These are phyloP conservation scores for Parsonsia alboflavescens DNA, from an alignment of 257 asterid genomes.

Conservation along the genomic window DNA sequence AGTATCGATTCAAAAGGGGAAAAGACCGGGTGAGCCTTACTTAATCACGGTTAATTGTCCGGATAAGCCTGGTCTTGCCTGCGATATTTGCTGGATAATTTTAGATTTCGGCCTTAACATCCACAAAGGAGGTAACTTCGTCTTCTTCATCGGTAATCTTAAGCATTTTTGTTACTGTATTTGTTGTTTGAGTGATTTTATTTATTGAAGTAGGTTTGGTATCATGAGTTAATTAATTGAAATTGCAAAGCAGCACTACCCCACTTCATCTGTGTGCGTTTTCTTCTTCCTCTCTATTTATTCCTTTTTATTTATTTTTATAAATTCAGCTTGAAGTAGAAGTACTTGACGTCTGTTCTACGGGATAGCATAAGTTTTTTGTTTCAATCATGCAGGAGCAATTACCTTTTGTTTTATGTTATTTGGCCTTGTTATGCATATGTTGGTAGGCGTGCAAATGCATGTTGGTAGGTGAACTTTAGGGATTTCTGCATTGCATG, in stretches of 20 bases:
- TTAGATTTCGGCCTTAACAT: constrained; percentile 63
- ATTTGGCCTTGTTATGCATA: background rate
- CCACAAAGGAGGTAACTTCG: constrained; percentile 50
- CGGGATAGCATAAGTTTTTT: background rate
- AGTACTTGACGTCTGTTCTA: background rate
- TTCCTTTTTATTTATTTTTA: too few species aligned
- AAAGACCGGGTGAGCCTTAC: constrained; percentile 54
- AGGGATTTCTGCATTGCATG: background rate
- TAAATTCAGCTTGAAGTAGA: background rate
- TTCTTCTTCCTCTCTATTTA: background rate
- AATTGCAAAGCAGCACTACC: background rate
- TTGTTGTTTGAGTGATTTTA: background rate
- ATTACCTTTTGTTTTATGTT: background rate
- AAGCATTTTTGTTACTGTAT: too few species aligned
- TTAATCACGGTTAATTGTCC: constrained; percentile 64
- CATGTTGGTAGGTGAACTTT: background rate
- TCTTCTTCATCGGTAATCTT: background rate
- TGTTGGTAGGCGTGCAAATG: background rate
- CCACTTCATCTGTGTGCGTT: background rate
- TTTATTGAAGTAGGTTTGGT: constrained; percentile 5
- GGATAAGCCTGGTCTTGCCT: constrained; percentile 60
- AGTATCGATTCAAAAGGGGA: constrained; percentile 61
- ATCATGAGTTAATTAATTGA: constrained; percentile 11
- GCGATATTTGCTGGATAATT: constrained; percentile 60
- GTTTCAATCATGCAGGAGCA: background rate